Evolutionary conservation across 1,284 basidiomycete species (phyloP).

Genomic region (Exobasidium cylindrosporum): DNA sequence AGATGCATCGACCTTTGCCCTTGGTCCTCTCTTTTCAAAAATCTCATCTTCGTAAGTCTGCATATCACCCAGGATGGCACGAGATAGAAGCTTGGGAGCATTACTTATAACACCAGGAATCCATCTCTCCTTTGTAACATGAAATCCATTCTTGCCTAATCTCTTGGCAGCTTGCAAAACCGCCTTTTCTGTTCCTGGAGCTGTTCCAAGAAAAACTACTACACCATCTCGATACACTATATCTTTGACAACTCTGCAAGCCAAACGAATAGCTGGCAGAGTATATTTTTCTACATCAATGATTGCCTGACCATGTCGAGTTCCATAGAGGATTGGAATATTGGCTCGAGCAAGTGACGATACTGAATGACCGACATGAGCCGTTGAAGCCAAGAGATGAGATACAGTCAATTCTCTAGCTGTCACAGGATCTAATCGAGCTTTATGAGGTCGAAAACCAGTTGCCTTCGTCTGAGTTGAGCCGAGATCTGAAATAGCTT

Average conservation of each 20-base stretch:
- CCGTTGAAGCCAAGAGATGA: slow-evolving; percentile 84
- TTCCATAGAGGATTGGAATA: slow-evolving; percentile 89
- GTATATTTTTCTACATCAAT: slow-evolving; percentile 90
- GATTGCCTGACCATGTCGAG: slow-evolving; percentile 81
- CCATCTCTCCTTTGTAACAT: slow-evolving; percentile 79
- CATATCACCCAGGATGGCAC: slow-evolving; percentile 41
- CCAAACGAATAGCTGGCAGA: slow-evolving; percentile 82
- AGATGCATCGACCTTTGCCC: slow-evolving; percentile 11
- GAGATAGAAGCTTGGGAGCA: slow-evolving; percentile 63
- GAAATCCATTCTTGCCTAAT: slow-evolving; percentile 66
- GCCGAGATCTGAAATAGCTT: slow-evolving; percentile 69
- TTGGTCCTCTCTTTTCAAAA: slow-evolving; percentile 2
- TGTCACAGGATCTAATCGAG: slow-evolving; percentile 66
- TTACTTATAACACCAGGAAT: slow-evolving; percentile 92
- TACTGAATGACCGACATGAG: slow-evolving; percentile 86
- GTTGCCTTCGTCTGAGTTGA: slow-evolving; percentile 72
- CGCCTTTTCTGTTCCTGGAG: slow-evolving; percentile 70
- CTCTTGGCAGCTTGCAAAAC: slow-evolving; percentile 78
- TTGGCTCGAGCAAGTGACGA: slow-evolving; percentile 81
- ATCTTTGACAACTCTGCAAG: slow-evolving; percentile 79
- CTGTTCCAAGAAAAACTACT: slow-evolving; percentile 85
- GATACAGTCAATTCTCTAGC: slow-evolving; percentile 74
- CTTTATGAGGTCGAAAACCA: slow-evolving; percentile 71
- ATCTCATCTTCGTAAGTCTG: slow-evolving; percentile 16
- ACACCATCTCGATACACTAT: slow-evolving; percentile 78